Percentiles rank a stretch among this genome's conserved stretches.
Evolutionary conservation across 805 yeast species (phyloP).

Genomic region (Candida qinlingensis): DNA sequence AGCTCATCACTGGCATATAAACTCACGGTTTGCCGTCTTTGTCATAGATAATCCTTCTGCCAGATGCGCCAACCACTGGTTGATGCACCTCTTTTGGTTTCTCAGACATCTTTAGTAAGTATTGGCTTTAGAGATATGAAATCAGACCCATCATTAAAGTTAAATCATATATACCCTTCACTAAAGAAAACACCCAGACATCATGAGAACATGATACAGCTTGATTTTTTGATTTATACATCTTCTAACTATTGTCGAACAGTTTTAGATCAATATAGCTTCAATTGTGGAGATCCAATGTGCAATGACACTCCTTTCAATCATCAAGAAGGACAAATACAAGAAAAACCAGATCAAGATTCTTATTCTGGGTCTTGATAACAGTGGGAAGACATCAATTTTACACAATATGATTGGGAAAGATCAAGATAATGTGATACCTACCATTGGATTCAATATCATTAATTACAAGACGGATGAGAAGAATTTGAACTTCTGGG

Average conservation of each 20-base stretch:
- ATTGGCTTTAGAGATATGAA: no score
- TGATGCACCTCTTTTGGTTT: conserved; percentile 4
- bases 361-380: conserved; percentile 79
- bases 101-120: not conserved
- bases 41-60: conserved; percentile 69
- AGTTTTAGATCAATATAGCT: no score
- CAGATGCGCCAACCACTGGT: conserved; percentile 52
- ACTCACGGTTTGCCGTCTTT: conserved; percentile 92
- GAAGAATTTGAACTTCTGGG: conserved; percentile 60
- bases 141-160: not conserved
- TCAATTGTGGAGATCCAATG: not conserved
- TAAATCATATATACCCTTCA: not conserved
- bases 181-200: not conserved
- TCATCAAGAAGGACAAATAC: conserved; percentile 74
- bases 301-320: conserved; percentile 73
- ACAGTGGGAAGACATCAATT: conserved; percentile 87
- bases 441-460: conserved; percentile 89
- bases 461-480: conserved; percentile 44
- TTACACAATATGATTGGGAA: conserved; percentile 50
- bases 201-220: not conserved
- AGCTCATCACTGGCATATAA: not conserved
- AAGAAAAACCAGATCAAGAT: conserved; percentile 76
- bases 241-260: no score
- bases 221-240: no score
- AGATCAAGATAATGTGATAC: conserved; percentile 56